Conservation (phyloP, 176 grass and related monocot species). For the Juncus effusus region DNA sequence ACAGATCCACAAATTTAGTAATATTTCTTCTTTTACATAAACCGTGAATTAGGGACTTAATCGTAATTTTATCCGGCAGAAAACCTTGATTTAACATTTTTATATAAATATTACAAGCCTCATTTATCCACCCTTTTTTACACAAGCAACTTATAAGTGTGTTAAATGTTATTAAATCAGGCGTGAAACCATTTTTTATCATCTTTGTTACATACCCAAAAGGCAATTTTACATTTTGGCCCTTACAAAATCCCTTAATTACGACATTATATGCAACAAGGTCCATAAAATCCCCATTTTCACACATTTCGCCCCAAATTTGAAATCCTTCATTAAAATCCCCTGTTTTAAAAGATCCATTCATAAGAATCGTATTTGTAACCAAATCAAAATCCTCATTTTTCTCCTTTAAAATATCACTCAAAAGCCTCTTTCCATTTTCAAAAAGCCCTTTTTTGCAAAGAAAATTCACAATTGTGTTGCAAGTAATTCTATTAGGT, state of each 20-base stretch:
- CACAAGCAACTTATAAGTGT: constrained; percentile 41
- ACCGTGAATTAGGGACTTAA: constrained; percentile 37
- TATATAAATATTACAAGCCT: constrained; percentile 38
- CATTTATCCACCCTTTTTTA: constrained; percentile 36
- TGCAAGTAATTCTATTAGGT: constrained; percentile 46
- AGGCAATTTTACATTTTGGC: constrained; percentile 28
- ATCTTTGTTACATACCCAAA: constrained; percentile 36
- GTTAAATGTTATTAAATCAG: constrained; percentile 45
- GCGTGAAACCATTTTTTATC: constrained; percentile 46
- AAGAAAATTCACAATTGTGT: constrained; percentile 43
- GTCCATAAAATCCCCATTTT: constrained; percentile 30
- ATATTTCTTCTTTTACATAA: constrained; percentile 38
- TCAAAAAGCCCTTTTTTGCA: constrained; percentile 34
- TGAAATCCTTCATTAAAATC: constrained; percentile 31
- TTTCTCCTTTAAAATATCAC: constrained; percentile 35
- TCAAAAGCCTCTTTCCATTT: constrained; percentile 36
- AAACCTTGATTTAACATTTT: constrained; percentile 36
- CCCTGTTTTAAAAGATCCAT: constrained; percentile 35
- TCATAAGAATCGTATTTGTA: constrained; percentile 45
- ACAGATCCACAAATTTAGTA: constrained; percentile 25
- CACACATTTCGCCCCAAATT: constrained; percentile 34
- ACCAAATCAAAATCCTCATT: constrained; percentile 31
- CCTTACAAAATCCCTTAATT: constrained; percentile 40
- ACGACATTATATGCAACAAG: constrained; percentile 47
- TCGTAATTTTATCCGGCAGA: constrained; percentile 36